Evolutionary conservation across 768 basidiomycete species (phyloP).

Genomic region (Lyophyllum shimeji): DNA sequence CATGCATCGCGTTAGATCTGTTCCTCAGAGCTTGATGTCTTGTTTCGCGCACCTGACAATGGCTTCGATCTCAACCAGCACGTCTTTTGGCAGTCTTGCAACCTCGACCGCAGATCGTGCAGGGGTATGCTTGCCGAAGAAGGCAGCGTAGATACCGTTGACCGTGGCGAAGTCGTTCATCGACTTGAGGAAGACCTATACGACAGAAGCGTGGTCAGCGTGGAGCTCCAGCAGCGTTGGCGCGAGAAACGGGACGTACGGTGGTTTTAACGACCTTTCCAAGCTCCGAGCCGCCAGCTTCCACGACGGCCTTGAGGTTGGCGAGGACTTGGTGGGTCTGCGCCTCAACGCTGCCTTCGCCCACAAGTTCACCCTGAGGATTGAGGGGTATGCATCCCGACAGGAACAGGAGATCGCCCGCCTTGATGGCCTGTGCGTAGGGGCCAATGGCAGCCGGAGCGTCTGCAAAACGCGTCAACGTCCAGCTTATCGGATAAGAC

Average conservation of each 20-base stretch:
- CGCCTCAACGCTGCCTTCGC: slow-evolving; percentile 65
- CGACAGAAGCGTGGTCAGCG: neutral
- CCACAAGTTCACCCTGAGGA: slow-evolving; percentile 72
- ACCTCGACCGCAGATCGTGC: slow-evolving; percentile 93
- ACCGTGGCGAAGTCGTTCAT: slow-evolving; percentile 89
- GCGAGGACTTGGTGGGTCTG: slow-evolving; percentile 84
- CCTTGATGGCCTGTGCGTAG: slow-evolving; percentile 85
- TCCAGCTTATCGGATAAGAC: neutral
- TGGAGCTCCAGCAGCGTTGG: neutral
- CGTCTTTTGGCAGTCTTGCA: slow-evolving; percentile 84
- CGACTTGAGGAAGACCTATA: slow-evolving; percentile 85
- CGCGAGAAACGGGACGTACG: slow-evolving; percentile 42
- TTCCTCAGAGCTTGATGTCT: neutral
- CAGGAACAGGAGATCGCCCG: slow-evolving; percentile 81
- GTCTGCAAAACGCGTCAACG: slow-evolving; percentile 37
- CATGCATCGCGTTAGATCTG: neutral
- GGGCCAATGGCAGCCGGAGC: slow-evolving; percentile 83
- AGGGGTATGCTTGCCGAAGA: slow-evolving; percentile 91
- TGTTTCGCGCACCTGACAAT: slow-evolving; percentile 63
- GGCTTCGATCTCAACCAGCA: slow-evolving; percentile 89
- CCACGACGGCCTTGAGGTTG: slow-evolving; percentile 82
- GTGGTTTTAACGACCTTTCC: slow-evolving; percentile 91
- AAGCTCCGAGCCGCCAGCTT: slow-evolving; percentile 76
- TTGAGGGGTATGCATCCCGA: slow-evolving; percentile 89
- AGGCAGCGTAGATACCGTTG: slow-evolving; percentile 78